Conservation (phyloP, 1,139 yeast species). For the Debaryomyces coudertii region DNA sequence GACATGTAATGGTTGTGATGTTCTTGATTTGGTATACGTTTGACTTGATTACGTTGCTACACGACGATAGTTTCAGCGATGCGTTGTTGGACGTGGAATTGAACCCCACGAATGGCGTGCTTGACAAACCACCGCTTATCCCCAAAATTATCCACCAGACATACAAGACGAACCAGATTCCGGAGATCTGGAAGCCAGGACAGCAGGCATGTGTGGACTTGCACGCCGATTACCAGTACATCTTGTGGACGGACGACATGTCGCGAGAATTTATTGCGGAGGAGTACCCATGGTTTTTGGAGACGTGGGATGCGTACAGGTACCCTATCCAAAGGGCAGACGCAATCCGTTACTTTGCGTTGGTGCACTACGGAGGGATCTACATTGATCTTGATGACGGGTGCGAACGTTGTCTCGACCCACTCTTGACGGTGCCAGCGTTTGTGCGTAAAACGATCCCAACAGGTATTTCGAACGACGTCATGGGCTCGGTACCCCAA, state of each 20-base stretch:
- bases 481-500: constrained; percentile 84
- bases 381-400: constrained; percentile 92
- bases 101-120: constrained; percentile 44
- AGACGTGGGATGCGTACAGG: constrained; percentile 74
- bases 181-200: constrained; percentile 79
- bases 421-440: constrained; percentile 78
- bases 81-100: constrained; percentile 64
- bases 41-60: constrained; percentile 73
- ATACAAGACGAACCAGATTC: constrained; percentile 75
- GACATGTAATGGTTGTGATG: constrained; percentile 56
- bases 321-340: constrained; percentile 91
- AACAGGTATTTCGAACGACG: constrained; percentile 90
- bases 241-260: constrained; percentile 88
- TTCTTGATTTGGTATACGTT: constrained; percentile 65
- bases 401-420: constrained; percentile 76
- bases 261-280: constrained; percentile 76
- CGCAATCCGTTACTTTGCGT: constrained; percentile 85
- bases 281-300: constrained; percentile 83
- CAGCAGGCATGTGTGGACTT: constrained; percentile 74
- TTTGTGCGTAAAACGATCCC: constrained; percentile 88
- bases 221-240: constrained; percentile 87
- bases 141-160: constrained; percentile 96
- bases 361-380: constrained; percentile 84
- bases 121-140: constrained; percentile 55
- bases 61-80: constrained; percentile 71